A percentile compares a stretch with the other conserved stretches of the same genome.
Evolutionary conservation across 2,329 filamentous ascomycete species (phyloP).

Genomic region (Aaosphaeria pasadenensis): DNA sequence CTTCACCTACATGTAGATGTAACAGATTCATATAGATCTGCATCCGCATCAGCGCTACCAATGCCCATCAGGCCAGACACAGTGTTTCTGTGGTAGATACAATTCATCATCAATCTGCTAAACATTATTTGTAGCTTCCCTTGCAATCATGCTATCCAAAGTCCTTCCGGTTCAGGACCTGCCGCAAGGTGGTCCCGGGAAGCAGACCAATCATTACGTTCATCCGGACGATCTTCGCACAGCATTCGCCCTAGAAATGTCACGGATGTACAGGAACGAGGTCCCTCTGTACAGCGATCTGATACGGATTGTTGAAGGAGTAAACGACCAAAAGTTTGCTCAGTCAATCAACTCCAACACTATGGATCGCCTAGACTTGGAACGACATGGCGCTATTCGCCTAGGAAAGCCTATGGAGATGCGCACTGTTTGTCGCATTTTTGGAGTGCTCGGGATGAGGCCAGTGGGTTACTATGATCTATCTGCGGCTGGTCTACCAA

Average conservation of each 20-base stretch:
- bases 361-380: conserved; percentile 23
- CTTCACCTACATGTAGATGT: too few relatives aligned
- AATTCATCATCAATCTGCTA: too few relatives aligned
- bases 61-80: too few relatives aligned
- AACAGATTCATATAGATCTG: too few relatives aligned
- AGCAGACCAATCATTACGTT: too few relatives aligned
- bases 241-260: conserved; percentile 15
- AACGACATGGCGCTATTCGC: conserved; percentile 50
- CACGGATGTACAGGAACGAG: conserved; percentile 35
- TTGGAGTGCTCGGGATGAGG: conserved; percentile 47
- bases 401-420: conserved; percentile 48
- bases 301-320: conserved; percentile 28
- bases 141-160: too few relatives aligned
- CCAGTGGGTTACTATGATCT: conserved; percentile 55
- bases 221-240: conserved; percentile 4
- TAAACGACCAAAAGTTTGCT: conserved; percentile 1
- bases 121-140: too few relatives aligned
- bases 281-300: conserved; percentile 36
- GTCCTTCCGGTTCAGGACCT: too few relatives aligned
- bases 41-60: too few relatives aligned
- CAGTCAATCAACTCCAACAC: conserved; percentile 4
- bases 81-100: too few relatives aligned
- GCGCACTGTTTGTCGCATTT: conserved; percentile 43
- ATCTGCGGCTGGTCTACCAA: conserved; percentile 45
- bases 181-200: too few relatives aligned